Base-by-base conservation (phyloP, 1,284 basidiomycete genomes). In the Bjerkandera adusta region DNA sequence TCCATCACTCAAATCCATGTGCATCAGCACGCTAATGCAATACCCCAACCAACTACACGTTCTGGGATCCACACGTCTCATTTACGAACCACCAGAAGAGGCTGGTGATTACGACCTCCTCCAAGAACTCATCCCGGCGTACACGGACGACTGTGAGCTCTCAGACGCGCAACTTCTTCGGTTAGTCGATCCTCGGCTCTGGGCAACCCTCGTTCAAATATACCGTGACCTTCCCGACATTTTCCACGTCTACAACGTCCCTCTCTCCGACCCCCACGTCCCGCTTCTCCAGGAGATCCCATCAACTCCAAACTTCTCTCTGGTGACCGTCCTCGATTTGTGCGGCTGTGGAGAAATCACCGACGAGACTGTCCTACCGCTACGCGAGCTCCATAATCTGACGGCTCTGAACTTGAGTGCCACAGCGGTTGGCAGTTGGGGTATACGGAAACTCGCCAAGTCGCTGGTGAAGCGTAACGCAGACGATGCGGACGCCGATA, bases 311-410 rank as follows among this genome's bases (percentile, higher is more conserved):
- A 56, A 74, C 15, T 87, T 85, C 58, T 69, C 82, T 2, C 68
- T 89, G 16, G 50, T 88, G 45, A 84, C 85, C 3, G 58, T 85
- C 13, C 61, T 89, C 13, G 70, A 82, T 38, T 65, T 89, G 4
- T 68, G 75, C 3, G 62, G 68, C 4, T 81, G 81, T 54, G 33
- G 48, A 4, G 66, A 76, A 15, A 65, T 89, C 1, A 76, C 69
- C 18, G 85, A 89, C 60, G 63, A 74, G 16, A 75, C 72, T 32
- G 67, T 85, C 15, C 45, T 69, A 16, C 55, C 66, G 8, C 67
- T 88, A 12, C 73, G 72, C 26, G 55, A 62, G 4, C 68, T 89
- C 7, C 75, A 76, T 53, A 67, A 68, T 4, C 67, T 89, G 16
- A 57, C 67, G 33, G 85, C 79, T 0, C 65, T 89, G n/a, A 83